These are phyloP conservation scores for Paramecium caudatum DNA, from an alignment of 73 alveolate species.

Conservation along the genomic window DNA sequence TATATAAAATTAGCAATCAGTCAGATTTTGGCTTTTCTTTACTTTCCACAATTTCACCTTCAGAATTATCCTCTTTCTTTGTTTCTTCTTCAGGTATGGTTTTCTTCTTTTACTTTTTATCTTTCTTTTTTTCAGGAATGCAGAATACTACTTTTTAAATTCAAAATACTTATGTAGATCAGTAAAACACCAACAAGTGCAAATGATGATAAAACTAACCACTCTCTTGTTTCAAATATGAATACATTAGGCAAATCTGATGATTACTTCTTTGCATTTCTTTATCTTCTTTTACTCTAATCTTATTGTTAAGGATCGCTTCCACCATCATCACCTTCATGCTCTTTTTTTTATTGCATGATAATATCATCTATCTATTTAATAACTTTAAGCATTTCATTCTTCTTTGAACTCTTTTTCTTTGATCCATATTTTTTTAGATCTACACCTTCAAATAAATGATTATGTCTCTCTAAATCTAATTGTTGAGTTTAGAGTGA, in stretches of 20 bases:
- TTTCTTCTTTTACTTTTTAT: neutral
- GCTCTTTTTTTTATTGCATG: neutral
- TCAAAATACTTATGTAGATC: slow-evolving; percentile 5
- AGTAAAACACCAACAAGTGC: slow-evolving; percentile 31
- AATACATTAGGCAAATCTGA: slow-evolving; percentile 9
- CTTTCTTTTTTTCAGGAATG: slow-evolving; percentile 17
- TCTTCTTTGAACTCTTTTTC: slow-evolving; percentile 13
- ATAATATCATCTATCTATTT: slow-evolving; percentile 33
- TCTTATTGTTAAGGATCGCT: neutral
- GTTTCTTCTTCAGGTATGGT: neutral
- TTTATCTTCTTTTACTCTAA: slow-evolving; percentile 1
- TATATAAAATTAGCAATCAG: slow-evolving; percentile 13
- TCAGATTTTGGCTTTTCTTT: slow-evolving; percentile 1
- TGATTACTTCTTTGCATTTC: neutral
- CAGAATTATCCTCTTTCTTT: neutral
- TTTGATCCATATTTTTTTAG: slow-evolving; percentile 31
- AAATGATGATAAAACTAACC: slow-evolving; percentile 2
- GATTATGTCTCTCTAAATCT: neutral
- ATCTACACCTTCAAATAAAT: slow-evolving; percentile 30
- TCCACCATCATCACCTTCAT: slow-evolving; percentile 57
- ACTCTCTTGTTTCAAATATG: slow-evolving; percentile 5
- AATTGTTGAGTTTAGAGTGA: slow-evolving; percentile 11
- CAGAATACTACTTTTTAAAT: neutral
- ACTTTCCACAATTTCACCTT: neutral
- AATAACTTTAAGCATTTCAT: slow-evolving; percentile 11